Base-by-base conservation (phyloP, 441 rosid species). In the Capsella rubella region DNA sequence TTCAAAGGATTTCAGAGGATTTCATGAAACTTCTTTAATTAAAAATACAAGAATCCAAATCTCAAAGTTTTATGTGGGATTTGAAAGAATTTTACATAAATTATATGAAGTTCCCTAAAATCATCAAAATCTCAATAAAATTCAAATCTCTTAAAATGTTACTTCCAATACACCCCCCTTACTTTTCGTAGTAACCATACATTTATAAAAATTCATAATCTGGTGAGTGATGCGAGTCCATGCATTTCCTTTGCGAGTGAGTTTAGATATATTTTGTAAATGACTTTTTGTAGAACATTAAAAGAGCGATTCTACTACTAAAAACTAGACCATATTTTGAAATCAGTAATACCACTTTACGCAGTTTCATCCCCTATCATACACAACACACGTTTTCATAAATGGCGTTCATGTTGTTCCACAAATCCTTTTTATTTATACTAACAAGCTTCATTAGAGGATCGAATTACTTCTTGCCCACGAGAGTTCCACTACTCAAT, bases 401-500 rank as follows among this genome's bases (percentile, higher is more conserved):
- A 21, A 62, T 35, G 50, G 35, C 47, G 49, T 67, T 54, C 32
- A 42, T 53, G 15, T 64, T 35, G 10, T 46, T 39, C 35, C 59
- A 66, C 37, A 28, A 37, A 29, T 34, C 35, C 28, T 6, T 73
- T 47, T 74, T 66, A 66, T 74, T 57, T 66, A 66, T 57, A 73
- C 21, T 34, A 15, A 56, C 53, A 65, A 64, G 65, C n/a, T 67
- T 53, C 57, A 57, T 47, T 1, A 28, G 28, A 27, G 7, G 66
- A 73, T 40, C 15, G 52, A 57, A 73, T 21, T 21, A 56, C 71
- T 56, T 56, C 66, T 46, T 47, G 12, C 47, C 43, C 66, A 73
- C 12, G 27, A 40, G 56, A 46, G 50, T 46, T 42, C 15, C 63
- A 61, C 28, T 68, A 15, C 18, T 75, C 29, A 75, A 69, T 86